phyloP scores from a whole-genome alignment of 2,329 filamentous ascomycete genomes.

The Penicillium sp. region DNA sequence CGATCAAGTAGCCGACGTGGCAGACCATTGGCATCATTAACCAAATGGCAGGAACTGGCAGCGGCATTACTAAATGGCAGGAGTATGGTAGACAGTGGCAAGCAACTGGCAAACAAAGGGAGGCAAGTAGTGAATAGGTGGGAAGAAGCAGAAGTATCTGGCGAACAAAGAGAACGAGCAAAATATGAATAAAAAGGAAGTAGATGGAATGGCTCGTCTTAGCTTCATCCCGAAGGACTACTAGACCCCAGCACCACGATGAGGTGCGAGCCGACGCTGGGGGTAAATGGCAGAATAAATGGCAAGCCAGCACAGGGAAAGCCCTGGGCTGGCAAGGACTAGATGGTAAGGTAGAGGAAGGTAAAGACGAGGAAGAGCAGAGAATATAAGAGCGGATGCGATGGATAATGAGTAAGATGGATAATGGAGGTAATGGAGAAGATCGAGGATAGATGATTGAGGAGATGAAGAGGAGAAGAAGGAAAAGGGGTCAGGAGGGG shows the following conservation, averaged over 20 bases:
- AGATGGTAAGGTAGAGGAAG: background rate
- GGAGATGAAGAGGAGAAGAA: conserved; percentile 8
- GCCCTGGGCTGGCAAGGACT: background rate
- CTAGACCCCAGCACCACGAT: conserved; percentile 18
- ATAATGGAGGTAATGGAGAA: too few relatives aligned
- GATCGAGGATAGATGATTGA: background rate
- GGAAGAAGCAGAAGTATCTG: background rate
- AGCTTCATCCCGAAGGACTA: conserved; percentile 13
- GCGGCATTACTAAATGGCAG: background rate
- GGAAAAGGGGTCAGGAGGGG: background rate
- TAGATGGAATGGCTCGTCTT: conserved; percentile 11
- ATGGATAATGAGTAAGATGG: too few relatives aligned
- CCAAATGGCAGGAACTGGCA: background rate
- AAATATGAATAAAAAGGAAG: too few relatives aligned
- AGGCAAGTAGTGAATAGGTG: background rate
- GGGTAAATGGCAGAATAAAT: conserved; percentile 3
- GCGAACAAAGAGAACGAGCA: too few relatives aligned
- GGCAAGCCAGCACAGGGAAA: background rate
- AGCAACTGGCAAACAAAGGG: too few relatives aligned
- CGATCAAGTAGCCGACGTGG: background rate
- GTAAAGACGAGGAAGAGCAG: too few relatives aligned
- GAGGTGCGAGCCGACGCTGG: conserved; percentile 16
- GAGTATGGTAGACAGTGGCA: background rate
- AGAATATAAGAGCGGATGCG: too few relatives aligned
- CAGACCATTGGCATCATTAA: background rate